A percentile compares a stretch with the other conserved stretches of the same genome.
Evolutionary conservation across 2,329 filamentous ascomycete species (phyloP).

Genomic region (Talaromyces rugulosus): DNA sequence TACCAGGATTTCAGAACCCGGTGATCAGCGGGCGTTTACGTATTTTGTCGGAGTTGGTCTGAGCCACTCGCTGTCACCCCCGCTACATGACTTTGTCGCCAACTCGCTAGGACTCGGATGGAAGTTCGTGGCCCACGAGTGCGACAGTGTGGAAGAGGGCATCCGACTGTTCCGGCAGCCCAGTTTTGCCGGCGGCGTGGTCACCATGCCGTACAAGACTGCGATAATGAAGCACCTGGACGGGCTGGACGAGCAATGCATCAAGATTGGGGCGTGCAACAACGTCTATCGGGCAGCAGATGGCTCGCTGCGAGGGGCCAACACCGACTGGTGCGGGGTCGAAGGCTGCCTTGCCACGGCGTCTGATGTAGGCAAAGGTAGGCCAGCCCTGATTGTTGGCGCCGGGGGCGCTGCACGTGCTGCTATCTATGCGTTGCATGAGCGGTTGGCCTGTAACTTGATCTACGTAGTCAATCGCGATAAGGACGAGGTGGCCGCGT

Average conservation of each 20-base stretch:
- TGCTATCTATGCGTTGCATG: conserved; percentile 33
- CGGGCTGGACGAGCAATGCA: conserved; percentile 31
- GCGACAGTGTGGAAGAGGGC: conserved; percentile 25
- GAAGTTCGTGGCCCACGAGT: conserved; percentile 33
- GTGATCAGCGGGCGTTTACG: conserved; percentile 11
- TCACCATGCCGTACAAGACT: conserved; percentile 44
- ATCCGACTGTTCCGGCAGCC: conserved; percentile 24
- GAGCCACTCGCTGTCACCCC: conserved; percentile 38
- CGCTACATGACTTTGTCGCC: conserved; percentile 40
- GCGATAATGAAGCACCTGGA: conserved; percentile 26
- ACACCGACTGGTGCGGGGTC: conserved; percentile 44
- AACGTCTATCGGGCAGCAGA: conserved; percentile 11
- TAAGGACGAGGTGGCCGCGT: conserved; percentile 22
- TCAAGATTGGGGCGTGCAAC: conserved; percentile 31
- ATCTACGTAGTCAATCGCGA: conserved; percentile 39
- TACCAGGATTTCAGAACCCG: neutral
- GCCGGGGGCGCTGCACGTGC: conserved; percentile 42
- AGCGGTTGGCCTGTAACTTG: conserved; percentile 21
- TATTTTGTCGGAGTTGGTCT: conserved; percentile 40
- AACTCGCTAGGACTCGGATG: conserved; percentile 31
- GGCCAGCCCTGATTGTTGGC: conserved; percentile 35
- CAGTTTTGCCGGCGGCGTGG: conserved; percentile 29
- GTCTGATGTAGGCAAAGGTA: conserved; percentile 16
- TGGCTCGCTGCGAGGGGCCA: conserved; percentile 32
- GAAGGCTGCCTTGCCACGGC: conserved; percentile 28